Conservation (phyloP, 345 rosid genomes). For the Eutrema japonicum region DNA sequence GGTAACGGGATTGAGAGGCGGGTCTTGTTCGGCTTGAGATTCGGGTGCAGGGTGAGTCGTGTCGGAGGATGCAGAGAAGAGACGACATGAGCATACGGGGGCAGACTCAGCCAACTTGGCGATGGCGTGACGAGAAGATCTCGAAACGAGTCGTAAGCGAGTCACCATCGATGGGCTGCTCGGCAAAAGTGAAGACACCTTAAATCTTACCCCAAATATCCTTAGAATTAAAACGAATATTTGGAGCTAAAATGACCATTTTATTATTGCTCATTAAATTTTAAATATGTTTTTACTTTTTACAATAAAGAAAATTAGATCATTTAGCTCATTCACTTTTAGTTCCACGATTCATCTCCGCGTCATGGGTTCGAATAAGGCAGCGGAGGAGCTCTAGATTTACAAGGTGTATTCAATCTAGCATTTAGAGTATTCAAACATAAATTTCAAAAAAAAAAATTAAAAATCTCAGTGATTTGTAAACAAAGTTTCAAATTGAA, state of each 20-base stretch:
- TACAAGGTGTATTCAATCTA: no score
- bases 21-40: constrained; percentile 7
- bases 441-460: no score
- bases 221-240: no score
- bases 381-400: no score
- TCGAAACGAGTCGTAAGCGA: constrained; percentile 30
- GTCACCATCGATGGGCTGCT: constrained; percentile 32
- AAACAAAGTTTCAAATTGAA: no score
- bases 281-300: no score
- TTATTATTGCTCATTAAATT: not conserved
- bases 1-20: constrained; percentile 5
- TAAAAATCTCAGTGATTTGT: no score
- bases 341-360: no score
- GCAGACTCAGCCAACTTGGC: constrained; percentile 13
- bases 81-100: constrained; percentile 33
- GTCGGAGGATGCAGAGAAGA: constrained; percentile 28
- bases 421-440: no score
- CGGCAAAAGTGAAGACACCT: not conserved
- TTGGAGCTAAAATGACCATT: not conserved
- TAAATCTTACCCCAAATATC: not conserved
- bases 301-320: no score
- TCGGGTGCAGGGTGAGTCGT: constrained; percentile 9
- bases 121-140: constrained; percentile 26
- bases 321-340: no score
- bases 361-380: no score